Conservation (phyloP, 768 basidiomycete genomes). For the Hortiboletus flavorubellus region DNA sequence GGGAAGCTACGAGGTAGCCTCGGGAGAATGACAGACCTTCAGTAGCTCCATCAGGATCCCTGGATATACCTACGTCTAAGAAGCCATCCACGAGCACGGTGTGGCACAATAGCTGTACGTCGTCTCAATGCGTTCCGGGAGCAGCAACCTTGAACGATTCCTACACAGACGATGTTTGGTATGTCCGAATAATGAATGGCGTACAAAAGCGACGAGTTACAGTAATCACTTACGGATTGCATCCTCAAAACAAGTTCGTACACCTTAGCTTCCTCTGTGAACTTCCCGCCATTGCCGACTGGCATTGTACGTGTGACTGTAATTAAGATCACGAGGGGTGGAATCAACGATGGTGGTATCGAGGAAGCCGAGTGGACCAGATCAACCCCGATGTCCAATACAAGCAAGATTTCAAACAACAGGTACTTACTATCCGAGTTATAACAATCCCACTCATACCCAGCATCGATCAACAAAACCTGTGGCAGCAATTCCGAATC, state of each 20-base stretch:
- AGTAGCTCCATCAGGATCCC: conserved; percentile 45
- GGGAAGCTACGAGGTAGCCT: not conserved
- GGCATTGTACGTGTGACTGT: conserved; percentile 80
- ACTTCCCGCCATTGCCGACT: conserved; percentile 91
- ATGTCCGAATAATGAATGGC: not conserved
- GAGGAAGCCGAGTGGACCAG: not conserved
- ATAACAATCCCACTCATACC: conserved; percentile 82
- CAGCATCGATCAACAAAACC: conserved; percentile 90
- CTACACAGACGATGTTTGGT: conserved; percentile 36
- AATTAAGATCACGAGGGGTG: conserved; percentile 35
- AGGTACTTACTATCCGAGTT: conserved; percentile 53
- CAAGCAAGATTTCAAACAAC: not conserved
- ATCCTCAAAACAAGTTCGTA: conserved; percentile 87
- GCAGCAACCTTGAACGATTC: conserved; percentile 64
- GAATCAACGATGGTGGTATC: not conserved
- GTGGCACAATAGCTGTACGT: conserved; percentile 81
- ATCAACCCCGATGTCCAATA: not conserved
- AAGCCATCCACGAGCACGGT: conserved; percentile 79
- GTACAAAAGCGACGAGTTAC: not conserved
- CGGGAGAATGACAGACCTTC: conserved; percentile 8
- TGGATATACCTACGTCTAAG: conserved; percentile 82
- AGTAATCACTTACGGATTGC: conserved; percentile 60
- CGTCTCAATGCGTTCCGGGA: conserved; percentile 89
- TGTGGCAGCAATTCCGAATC: conserved; percentile 53
- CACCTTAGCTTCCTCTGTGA: conserved; percentile 78